Conservation (phyloP, 495 filamentous ascomycete genomes). For the Penicillium canariense region DNA sequence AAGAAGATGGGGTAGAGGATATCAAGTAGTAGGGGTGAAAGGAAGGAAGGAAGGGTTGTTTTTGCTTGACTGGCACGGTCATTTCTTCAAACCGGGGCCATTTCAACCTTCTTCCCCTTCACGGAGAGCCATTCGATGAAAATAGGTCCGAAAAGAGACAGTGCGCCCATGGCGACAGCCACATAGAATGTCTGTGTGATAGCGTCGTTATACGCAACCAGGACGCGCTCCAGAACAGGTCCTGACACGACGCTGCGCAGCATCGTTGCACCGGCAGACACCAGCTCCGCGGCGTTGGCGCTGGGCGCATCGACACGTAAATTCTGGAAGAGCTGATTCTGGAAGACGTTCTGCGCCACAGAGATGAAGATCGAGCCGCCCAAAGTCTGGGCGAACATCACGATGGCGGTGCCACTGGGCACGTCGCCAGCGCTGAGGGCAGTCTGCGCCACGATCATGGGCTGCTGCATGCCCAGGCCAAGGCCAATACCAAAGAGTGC, state of each 20-base stretch:
- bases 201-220: conserved; percentile 67
- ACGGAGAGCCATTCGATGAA: conserved; percentile 77
- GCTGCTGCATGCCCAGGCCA: conserved; percentile 66
- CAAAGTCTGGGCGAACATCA: conserved; percentile 70
- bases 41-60: not conserved
- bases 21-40: not conserved
- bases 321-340: conserved; percentile 62
- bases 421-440: conserved; percentile 61
- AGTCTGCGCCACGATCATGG: conserved; percentile 67
- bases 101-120: conserved; percentile 78
- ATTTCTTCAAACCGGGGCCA: conserved; percentile 40
- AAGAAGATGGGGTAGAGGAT: not conserved
- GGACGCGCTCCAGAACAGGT: conserved; percentile 51
- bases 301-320: conserved; percentile 50
- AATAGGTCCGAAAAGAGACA: conserved; percentile 59
- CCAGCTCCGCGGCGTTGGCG: conserved; percentile 47
- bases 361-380: conserved; percentile 73
- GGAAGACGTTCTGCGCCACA: conserved; percentile 75
- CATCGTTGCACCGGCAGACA: conserved; percentile 65
- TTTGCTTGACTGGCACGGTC: not conserved
- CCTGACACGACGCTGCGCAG: conserved; percentile 50
- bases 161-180: conserved; percentile 57
- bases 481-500: conserved; percentile 66
- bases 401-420: conserved; percentile 61
- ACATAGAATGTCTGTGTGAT: conserved; percentile 69